Evolutionary conservation across 208 protist genomes (phyloP).

Genomic region (Acanthamoeba healyi): DNA sequence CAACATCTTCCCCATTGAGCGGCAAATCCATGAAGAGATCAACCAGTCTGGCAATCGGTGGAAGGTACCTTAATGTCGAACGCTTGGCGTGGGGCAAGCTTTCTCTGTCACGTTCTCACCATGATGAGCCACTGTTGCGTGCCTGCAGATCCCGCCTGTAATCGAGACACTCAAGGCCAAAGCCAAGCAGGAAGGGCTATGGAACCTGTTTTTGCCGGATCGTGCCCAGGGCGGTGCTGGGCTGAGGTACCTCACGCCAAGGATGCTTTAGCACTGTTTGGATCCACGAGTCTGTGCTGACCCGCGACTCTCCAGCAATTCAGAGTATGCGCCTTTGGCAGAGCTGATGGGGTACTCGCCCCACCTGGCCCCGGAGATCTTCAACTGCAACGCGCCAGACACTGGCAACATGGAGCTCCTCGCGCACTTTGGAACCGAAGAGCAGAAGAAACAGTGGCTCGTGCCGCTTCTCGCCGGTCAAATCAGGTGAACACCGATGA

Average conservation of each 20-base stretch:
- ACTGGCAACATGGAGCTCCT: conserved; percentile 94
- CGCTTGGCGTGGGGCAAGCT: background rate
- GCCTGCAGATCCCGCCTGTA: conserved; percentile 73
- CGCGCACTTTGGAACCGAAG: conserved; percentile 83
- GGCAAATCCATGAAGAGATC: conserved; percentile 69
- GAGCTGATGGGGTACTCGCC: conserved; percentile 84
- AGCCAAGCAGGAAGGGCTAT: conserved; percentile 87
- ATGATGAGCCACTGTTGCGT: background rate
- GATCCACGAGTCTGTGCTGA: background rate
- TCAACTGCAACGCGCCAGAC: conserved; percentile 81
- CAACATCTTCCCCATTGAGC: conserved; percentile 88
- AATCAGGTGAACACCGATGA: conserved; percentile 83
- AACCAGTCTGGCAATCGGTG: background rate
- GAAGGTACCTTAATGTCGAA: conserved; percentile 66
- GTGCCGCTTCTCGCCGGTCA: conserved; percentile 88
- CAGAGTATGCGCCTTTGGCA: conserved; percentile 88
- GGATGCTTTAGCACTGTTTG: too few species aligned
- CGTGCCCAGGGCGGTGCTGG: conserved; percentile 35
- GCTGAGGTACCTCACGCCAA: background rate
- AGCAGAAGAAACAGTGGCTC: conserved; percentile 90
- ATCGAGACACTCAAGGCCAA: conserved; percentile 90
- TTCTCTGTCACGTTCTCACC: background rate
- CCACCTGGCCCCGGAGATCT: conserved; percentile 80
- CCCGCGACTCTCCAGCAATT: conserved; percentile 83
- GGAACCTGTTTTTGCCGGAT: conserved; percentile 92